Percentiles rank a stretch among this genome's conserved stretches.
These are phyloP conservation scores for Epichloe elymi DNA, from an alignment of 2,329 filamentous ascomycete genomes.

Conservation along the genomic window DNA sequence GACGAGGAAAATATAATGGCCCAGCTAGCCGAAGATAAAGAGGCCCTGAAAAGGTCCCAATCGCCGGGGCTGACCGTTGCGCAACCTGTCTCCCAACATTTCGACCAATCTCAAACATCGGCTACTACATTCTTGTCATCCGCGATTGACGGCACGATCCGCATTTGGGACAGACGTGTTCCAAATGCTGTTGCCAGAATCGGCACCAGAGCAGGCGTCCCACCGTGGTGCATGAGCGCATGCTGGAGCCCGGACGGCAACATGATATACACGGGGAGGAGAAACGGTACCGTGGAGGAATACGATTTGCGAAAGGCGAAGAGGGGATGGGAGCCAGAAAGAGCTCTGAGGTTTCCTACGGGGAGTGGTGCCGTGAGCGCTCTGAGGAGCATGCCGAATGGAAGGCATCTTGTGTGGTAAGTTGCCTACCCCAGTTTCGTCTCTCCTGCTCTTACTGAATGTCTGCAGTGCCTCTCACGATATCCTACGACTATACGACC, in stretches of 20 bases:
- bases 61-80: constrained; percentile 21
- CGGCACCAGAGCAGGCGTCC: constrained; percentile 57
- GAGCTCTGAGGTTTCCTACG: constrained; percentile 74
- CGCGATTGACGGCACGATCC: constrained; percentile 72
- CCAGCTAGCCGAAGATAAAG: constrained; percentile 3
- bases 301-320: constrained; percentile 69
- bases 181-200: constrained; percentile 69
- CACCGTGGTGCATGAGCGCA: constrained; percentile 94
- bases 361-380: constrained; percentile 86
- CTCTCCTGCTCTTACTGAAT: neutral
- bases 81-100: constrained; percentile 25
- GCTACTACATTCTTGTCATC: constrained; percentile 79
- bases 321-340: constrained; percentile 56
- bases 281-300: constrained; percentile 90
- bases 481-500: constrained; percentile 84
- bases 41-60: constrained; percentile 9
- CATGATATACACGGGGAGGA: constrained; percentile 79
- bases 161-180: constrained; percentile 84
- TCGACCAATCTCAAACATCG: constrained; percentile 46
- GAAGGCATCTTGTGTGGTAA: constrained; percentile 72
- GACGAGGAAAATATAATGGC: neutral
- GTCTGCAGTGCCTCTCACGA: constrained; percentile 67
- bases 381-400: constrained; percentile 82
- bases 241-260: constrained; percentile 96
- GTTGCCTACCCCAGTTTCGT: constrained; percentile 5